Base-by-base conservation (phyloP, 2,329 filamentous ascomycete species). In the Akanthomyces dipterigenus region DNA sequence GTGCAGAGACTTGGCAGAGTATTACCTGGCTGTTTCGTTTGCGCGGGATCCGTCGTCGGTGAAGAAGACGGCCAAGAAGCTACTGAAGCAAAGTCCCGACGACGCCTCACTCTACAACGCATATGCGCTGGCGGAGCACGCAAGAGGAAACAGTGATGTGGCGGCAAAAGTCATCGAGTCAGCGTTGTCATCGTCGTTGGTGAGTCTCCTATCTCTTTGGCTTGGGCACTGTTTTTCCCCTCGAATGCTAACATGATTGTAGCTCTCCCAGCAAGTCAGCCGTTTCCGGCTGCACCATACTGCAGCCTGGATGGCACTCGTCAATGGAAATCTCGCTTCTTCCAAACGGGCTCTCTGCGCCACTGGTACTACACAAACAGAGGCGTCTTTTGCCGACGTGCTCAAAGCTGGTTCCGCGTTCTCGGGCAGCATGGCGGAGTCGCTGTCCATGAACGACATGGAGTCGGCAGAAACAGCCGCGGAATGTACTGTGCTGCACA, bases 81-180 rank as follows among this genome's bases (percentile, higher is more conserved):
- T 96, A 0, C 73, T 97, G n/a, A 93, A 89, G 69, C 80, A 80
- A 53, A 82, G 84, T 60, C 78, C 86, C 0, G 78, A 83, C 1
- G 88, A 85, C 66, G 71, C 90, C 3, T 77, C 79, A 16, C 77
- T 97, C 0, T 97, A 96, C 73, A 89, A 91, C 66, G 85, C 87
- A 0, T 96, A 93, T 69, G 90, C 88, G 0, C 74, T 91, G 16
- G 84, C 91, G 3, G 90, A 96, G 72, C 80, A 75, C 65, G 76
- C 78, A 1, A 81, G 80, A 34, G 83, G 80, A 0, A 87, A 88
- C 26, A 66, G 70, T 1, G 78, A 83, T 0, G 76, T 84, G 51
- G 87, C 88, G 5, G 75, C 79, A 24, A 85, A 84, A 56, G 86
- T 95, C 0, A 82, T 93, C 67, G 71, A 79, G 1, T 88, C 88